Conservation (phyloP, 1,139 yeast genomes). For the Kluyveromyces marxianus region DNA sequence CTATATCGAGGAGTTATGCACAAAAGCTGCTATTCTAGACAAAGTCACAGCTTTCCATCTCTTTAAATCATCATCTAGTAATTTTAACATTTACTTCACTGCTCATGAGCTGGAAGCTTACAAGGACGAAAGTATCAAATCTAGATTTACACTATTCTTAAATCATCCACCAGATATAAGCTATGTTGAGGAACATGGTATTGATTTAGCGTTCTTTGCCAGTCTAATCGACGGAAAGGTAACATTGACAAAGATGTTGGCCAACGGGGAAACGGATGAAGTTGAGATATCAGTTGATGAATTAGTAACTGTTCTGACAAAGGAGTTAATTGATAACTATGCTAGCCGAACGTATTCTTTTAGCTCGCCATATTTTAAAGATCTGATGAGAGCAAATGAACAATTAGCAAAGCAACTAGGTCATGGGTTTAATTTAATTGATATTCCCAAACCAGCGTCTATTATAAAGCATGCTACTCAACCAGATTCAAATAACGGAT, state of each 20-base stretch:
- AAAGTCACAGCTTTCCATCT: constrained; percentile 83
- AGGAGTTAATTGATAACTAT: constrained; percentile 12
- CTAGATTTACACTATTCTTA: constrained; percentile 59
- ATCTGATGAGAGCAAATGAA: constrained; percentile 14
- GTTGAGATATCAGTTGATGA: constrained; percentile 10
- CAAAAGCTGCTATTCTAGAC: constrained; percentile 71
- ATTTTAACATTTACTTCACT: constrained; percentile 56
- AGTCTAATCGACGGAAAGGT: constrained; percentile 30
- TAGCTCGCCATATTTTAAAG: constrained; percentile 14
- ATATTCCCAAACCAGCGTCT: neutral
- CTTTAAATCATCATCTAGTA: constrained; percentile 42
- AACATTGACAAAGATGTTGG: constrained; percentile 13
- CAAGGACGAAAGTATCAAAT: constrained; percentile 47
- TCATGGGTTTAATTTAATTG: constrained; percentile 2
- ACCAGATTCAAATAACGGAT: neutral
- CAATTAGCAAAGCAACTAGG: constrained; percentile 11
- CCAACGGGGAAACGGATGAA: constrained; percentile 11
- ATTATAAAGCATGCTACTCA: constrained; percentile 1
- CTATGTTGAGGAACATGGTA: constrained; percentile 33
- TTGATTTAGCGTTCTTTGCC: constrained; percentile 43
- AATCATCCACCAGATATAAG: constrained; percentile 39
- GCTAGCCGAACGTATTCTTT: constrained; percentile 20
- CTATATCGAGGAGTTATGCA: constrained; percentile 55
- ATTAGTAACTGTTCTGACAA: constrained; percentile 13
- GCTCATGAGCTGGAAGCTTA: constrained; percentile 70